Conservation (phyloP, 2,329 filamentous ascomycete genomes). For the Penicillium olsonii region DNA sequence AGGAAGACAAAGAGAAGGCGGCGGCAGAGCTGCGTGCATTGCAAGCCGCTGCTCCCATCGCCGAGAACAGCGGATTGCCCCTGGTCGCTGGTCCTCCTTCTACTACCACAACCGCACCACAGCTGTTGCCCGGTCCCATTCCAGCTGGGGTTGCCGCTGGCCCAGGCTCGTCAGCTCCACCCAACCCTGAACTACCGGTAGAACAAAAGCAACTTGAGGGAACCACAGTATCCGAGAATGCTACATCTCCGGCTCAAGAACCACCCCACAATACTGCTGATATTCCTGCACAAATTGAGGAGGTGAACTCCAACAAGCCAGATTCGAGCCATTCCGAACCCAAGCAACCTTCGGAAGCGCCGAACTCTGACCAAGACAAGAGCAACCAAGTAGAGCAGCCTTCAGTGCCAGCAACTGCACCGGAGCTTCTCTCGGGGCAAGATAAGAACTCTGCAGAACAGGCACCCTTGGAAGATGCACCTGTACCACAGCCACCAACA, state of each 20-base stretch:
- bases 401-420: neutral
- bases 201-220: slow-evolving; percentile 3
- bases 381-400: neutral
- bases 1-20: slow-evolving; percentile 31
- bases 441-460: neutral
- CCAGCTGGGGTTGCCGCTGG: neutral
- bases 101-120: slow-evolving; percentile 4
- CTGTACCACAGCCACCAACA: neutral
- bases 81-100: slow-evolving; percentile 9
- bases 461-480: neutral
- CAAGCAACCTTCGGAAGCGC: neutral
- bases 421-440: neutral
- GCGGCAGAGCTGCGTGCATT: slow-evolving; percentile 21
- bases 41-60: slow-evolving; percentile 5
- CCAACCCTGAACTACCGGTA: neutral
- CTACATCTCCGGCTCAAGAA: neutral
- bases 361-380: neutral
- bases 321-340: neutral
- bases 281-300: neutral
- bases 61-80: neutral
- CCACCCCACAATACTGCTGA: neutral
- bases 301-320: neutral
- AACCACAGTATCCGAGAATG: neutral
- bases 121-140: neutral
- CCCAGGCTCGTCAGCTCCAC: neutral